phyloP scores from a whole-genome alignment of 2,329 filamentous ascomycete species.

The Colletotrichum trifolii region DNA sequence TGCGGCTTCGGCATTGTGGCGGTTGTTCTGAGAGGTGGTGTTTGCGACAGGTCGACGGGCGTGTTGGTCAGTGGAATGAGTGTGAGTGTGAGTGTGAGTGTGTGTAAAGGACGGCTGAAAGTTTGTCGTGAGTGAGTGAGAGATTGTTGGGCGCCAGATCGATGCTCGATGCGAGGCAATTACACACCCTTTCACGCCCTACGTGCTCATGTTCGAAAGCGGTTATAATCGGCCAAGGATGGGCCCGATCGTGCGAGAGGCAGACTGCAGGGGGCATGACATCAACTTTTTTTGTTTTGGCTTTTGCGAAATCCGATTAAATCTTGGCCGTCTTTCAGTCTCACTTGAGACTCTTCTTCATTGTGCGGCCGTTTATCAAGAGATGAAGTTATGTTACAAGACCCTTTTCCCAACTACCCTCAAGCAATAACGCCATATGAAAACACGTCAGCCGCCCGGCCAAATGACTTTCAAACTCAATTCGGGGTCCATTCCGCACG shows the following conservation, averaged over 20 bases:
- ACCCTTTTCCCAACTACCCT: too few species aligned
- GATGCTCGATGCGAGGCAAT: background rate
- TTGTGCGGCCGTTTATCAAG: too few species aligned
- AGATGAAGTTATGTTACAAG: too few species aligned
- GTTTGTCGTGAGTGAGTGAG: background rate
- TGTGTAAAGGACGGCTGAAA: background rate
- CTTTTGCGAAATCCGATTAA: background rate
- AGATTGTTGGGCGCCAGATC: background rate
- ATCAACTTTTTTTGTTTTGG: constrained; percentile 2
- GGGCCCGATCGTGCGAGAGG: constrained; percentile 20
- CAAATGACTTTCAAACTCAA: too few species aligned
- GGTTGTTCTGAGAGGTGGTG: background rate
- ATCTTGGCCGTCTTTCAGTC: too few species aligned
- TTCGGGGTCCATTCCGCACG: too few species aligned
- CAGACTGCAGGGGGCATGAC: constrained; percentile 18
- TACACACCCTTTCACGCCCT: background rate
- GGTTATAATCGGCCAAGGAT: constrained; percentile 30
- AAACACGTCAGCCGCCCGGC: too few species aligned
- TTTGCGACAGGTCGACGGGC: background rate
- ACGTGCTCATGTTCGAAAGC: constrained; percentile 9
- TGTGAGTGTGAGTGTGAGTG: background rate
- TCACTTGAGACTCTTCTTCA: too few species aligned
- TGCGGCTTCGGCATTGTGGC: constrained; percentile 48
- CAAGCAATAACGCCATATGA: too few species aligned
- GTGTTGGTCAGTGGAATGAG: too few species aligned